These are phyloP conservation scores for Sclerotinia borealis DNA, from an alignment of 2,329 filamentous ascomycete species.

Conservation along the genomic window DNA sequence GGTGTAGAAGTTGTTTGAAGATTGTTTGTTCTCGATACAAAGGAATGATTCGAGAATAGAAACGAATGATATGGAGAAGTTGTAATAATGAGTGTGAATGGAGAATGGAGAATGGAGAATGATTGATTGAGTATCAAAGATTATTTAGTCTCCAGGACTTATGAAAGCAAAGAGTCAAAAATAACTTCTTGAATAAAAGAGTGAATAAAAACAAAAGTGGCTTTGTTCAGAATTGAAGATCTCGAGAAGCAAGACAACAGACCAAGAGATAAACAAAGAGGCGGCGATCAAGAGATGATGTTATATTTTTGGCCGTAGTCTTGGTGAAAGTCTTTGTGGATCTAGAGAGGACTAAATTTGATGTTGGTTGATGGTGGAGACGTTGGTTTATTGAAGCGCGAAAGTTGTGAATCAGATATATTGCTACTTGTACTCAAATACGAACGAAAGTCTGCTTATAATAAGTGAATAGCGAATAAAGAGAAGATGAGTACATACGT, in stretches of 20 bases:
- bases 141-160: conserved; percentile 6
- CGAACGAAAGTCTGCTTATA: neutral
- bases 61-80: neutral
- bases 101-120: neutral
- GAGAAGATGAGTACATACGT: neutral
- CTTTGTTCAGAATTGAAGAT: neutral
- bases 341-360: neutral
- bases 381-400: neutral
- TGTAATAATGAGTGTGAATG: conserved; percentile 2
- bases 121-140: neutral
- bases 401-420: neutral
- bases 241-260: neutral
- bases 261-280: neutral
- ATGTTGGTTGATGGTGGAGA: neutral
- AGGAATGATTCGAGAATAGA: conserved; percentile 12
- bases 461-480: neutral
- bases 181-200: neutral
- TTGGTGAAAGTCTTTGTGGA: neutral
- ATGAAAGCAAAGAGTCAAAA: neutral
- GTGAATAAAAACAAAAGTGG: neutral
- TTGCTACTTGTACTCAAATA: neutral
- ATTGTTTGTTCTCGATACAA: neutral
- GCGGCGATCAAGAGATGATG: neutral
- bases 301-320: neutral
- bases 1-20: neutral